phyloP scores from a whole-genome alignment of 371 early-diverging fungal genomes.

The Modicella reniformis region DNA sequence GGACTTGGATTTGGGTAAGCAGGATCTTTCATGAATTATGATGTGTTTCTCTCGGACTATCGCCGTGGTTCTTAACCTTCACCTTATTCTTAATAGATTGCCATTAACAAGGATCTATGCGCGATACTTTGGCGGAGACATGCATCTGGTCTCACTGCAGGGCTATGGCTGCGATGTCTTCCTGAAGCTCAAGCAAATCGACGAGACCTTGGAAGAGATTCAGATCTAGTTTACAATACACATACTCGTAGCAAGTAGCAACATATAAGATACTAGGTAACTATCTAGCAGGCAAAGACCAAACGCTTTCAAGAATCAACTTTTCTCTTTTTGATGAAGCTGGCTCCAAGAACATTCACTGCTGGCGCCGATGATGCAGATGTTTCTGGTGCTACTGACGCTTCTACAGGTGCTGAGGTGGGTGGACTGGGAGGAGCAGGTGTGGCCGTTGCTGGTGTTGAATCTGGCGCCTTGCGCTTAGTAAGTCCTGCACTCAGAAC shows the following conservation, averaged over 20 bases:
- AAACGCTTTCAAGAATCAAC: constrained; percentile 17
- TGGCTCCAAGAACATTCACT: constrained; percentile 33
- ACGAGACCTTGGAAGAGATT: constrained; percentile 62
- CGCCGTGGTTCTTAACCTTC: too few relatives aligned
- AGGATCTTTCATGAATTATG: not conserved
- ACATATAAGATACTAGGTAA: too few relatives aligned
- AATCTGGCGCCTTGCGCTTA: constrained; percentile 23
- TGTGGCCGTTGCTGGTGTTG: not conserved
- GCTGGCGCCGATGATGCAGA: constrained; percentile 4
- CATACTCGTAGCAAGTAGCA: too few relatives aligned
- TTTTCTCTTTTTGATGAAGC: constrained; percentile 41
- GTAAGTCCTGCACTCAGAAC: constrained; percentile 22
- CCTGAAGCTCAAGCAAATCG: constrained; percentile 84
- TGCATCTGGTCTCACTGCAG: constrained; percentile 84
- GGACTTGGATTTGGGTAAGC: constrained; percentile 67
- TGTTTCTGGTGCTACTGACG: too few relatives aligned
- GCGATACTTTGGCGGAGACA: constrained; percentile 93
- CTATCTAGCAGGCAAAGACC: too few relatives aligned
- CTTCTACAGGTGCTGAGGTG: not conserved
- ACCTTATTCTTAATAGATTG: too few relatives aligned
- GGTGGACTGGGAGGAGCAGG: not conserved
- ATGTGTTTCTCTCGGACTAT: too few relatives aligned
- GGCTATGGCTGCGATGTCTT: constrained; percentile 96
- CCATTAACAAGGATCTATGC: constrained; percentile 94
- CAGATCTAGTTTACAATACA: constrained; percentile 35